Evolutionary conservation across 352 stramenopile genomes (phyloP).

Genomic region (Pythium dissimile): DNA sequence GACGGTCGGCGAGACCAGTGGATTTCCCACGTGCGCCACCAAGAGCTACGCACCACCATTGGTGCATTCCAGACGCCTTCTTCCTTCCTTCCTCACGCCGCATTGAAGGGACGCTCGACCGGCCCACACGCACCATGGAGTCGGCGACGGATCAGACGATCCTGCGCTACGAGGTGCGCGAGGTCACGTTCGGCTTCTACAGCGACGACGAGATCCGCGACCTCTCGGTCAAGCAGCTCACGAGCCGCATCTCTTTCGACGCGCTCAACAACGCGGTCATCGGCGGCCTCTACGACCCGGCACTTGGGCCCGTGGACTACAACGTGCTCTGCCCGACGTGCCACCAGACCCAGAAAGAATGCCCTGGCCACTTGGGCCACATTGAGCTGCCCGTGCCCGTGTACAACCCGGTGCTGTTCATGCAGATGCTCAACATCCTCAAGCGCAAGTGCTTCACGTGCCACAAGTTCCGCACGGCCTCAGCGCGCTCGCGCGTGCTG

Average conservation of each 20-base stretch:
- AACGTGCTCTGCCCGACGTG: conserved; percentile 95
- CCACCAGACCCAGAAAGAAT: conserved; percentile 93
- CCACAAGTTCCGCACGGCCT: conserved; percentile 93
- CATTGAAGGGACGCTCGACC: too few relatives aligned
- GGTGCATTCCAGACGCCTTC: background rate
- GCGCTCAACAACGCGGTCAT: conserved; percentile 93
- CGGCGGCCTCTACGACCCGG: conserved; percentile 96
- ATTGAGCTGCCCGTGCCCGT: conserved; percentile 98
- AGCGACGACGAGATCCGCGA: conserved; percentile 96
- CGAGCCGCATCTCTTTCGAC: conserved; percentile 94
- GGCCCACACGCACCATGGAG: conserved; percentile 59
- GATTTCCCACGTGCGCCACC: conserved; percentile 10
- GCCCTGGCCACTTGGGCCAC: conserved; percentile 97
- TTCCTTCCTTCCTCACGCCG: too few relatives aligned
- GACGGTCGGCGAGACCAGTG: conserved; percentile 15
- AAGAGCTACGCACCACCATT: conserved; percentile 15
- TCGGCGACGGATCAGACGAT: conserved; percentile 88
- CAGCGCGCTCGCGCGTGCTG: conserved; percentile 72
- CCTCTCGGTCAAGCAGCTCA: conserved; percentile 97
- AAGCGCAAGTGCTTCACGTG: conserved; percentile 98
- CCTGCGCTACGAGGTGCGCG: conserved; percentile 87
- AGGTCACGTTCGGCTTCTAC: conserved; percentile 96
- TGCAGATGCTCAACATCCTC: conserved; percentile 93
- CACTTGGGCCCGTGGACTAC: conserved; percentile 91
- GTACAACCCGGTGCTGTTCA: conserved; percentile 98